Evolutionary conservation across 2,329 filamentous ascomycete species (phyloP), one percentile per base, ranked within the genome.

Genomic region (Parafenestella ontariensis): DNA sequence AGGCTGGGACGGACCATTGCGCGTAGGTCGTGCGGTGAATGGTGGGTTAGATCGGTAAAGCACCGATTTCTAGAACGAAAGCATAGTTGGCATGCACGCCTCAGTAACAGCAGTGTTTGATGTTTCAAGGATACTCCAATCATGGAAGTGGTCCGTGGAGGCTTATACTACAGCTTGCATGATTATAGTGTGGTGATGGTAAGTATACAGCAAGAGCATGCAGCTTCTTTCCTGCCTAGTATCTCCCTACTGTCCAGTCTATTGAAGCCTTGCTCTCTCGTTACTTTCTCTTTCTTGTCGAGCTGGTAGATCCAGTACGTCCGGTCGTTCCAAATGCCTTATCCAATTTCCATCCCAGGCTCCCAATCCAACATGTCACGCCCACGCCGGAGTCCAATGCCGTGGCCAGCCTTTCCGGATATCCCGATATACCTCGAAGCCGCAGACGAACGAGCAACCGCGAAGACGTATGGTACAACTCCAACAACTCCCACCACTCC

Each of bases 341-440:
- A 60, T 48, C 64, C 61, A 1, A 52, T 63, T 2, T 54, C 49
- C 10, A 52, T 46, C 5, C 40, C 58, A 8, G 48, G 49, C 9
- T 29, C 50, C 21, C 46, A 33, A 1, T 42, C 54, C 1, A 33
- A 46, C 15, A 48, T 52, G 57, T 41, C 58, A n/a, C 56, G 33
- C 4, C 21, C 58, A 29, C 39, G 40, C 1, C 23, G 33, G 0
- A 61, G 57, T n/a, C 52, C 59, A 0, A 62, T 56, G 36, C 49
- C 52, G 11, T 68, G 64, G 66, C 59, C 68, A 3, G 6, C 54
- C 0, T 69, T 59, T n/a, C 61, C 66, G 1, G 59, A 59, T 3
- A 68, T 71, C 13, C 68, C 68, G 0, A 69, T 69, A 3, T 69
- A 62, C 18, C 62, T 69, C 3, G 68, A 69, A 9, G 58, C 65